Conservation (phyloP, 2,329 filamentous ascomycete species). For the Aureobasidium pullulans region DNA sequence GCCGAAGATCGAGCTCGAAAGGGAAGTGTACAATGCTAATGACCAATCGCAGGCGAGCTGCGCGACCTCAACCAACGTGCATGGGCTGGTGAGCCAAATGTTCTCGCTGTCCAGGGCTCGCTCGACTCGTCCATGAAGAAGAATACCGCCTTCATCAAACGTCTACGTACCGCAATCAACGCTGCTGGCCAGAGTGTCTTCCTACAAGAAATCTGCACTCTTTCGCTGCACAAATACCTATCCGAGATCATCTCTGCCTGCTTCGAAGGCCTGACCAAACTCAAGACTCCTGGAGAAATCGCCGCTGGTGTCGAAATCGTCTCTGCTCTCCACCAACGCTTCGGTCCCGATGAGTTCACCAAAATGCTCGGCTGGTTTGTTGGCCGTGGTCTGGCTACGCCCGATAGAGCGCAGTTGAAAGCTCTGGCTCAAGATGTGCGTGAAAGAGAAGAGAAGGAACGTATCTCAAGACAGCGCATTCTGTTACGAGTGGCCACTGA, state of each 20-base stretch:
- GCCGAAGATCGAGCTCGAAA: slow-evolving; percentile 9
- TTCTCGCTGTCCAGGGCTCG: slow-evolving; percentile 68
- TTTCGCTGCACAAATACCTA: slow-evolving; percentile 92
- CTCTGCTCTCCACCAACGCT: slow-evolving; percentile 91
- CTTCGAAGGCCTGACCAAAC: slow-evolving; percentile 85
- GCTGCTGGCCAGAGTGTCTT: slow-evolving; percentile 73
- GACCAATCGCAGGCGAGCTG: slow-evolving; percentile 62
- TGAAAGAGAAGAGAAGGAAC: slow-evolving; percentile 94
- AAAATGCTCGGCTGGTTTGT: slow-evolving; percentile 87
- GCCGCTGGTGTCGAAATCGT: slow-evolving; percentile 87
- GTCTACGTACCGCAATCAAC: slow-evolving; percentile 82
- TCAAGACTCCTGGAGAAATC: slow-evolving; percentile 87
- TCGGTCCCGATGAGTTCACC: slow-evolving; percentile 84
- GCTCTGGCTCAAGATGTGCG: slow-evolving; percentile 69
- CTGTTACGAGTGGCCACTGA: slow-evolving; percentile 88
- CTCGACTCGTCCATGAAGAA: slow-evolving; percentile 96
- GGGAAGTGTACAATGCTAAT: slow-evolving; percentile 11
- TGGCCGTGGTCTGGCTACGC: slow-evolving; percentile 82
- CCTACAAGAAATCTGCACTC: slow-evolving; percentile 77
- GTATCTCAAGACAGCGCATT: slow-evolving; percentile 74
- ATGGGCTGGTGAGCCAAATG: slow-evolving; percentile 83
- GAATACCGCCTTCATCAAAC: slow-evolving; percentile 97
- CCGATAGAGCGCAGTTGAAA: slow-evolving; percentile 80
- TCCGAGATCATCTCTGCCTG: slow-evolving; percentile 95
- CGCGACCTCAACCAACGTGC: slow-evolving; percentile 78